A percentile compares a stretch with the other conserved stretches of the same genome.
These are phyloP conservation scores for Scheffersomyces amazonensis DNA, from an alignment of 805 yeast species.

Conservation along the genomic window DNA sequence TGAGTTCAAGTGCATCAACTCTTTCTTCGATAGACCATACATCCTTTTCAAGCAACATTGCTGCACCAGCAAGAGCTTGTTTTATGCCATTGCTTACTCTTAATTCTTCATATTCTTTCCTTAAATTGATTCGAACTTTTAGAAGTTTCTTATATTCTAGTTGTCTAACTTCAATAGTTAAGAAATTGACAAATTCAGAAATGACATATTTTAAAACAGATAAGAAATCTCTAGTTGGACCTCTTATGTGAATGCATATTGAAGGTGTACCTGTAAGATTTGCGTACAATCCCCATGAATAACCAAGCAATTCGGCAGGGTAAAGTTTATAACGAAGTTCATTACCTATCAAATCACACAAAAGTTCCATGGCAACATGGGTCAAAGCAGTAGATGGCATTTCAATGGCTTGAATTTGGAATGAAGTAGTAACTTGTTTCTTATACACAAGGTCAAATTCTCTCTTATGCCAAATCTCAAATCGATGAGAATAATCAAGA, in stretches of 20 bases:
- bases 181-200: slow-evolving; percentile 21
- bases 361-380: slow-evolving; percentile 51
- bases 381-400: slow-evolving; percentile 31
- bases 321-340: slow-evolving; percentile 44
- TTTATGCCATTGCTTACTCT: slow-evolving; percentile 43
- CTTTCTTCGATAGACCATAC: slow-evolving; percentile 56
- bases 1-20: slow-evolving; percentile 51
- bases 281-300: slow-evolving; percentile 54
- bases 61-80: slow-evolving; percentile 47
- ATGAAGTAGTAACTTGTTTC: slow-evolving; percentile 38
- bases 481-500: slow-evolving; percentile 24
- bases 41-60: slow-evolving; percentile 53
- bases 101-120: slow-evolving; percentile 46
- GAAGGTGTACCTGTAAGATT: slow-evolving; percentile 54
- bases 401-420: slow-evolving; percentile 39
- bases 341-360: slow-evolving; percentile 46
- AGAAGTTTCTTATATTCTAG: slow-evolving; percentile 33
- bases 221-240: slow-evolving; percentile 43
- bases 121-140: slow-evolving; percentile 44
- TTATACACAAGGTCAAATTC: slow-evolving; percentile 22
- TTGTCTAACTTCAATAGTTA: slow-evolving; percentile 2
- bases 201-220: slow-evolving; percentile 32
- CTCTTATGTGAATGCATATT: slow-evolving; percentile 50
- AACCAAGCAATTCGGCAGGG: slow-evolving; percentile 53
- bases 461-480: slow-evolving; percentile 53